Conservation (phyloP, 805 yeast genomes). For the Pichia rugopelliculosa region DNA sequence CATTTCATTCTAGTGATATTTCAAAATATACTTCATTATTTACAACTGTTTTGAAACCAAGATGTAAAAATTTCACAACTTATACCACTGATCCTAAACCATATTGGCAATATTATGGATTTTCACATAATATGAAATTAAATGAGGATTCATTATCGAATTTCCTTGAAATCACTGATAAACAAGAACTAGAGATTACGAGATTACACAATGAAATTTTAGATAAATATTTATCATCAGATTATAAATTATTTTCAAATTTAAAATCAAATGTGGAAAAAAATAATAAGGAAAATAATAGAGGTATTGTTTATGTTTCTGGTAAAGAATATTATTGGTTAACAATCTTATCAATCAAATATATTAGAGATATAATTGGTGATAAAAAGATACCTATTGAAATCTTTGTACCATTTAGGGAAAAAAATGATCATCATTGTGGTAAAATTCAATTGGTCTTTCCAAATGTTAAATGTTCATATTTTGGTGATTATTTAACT, state of each 20-base stretch:
- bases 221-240: constrained; percentile 12
- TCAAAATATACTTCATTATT: constrained; percentile 6
- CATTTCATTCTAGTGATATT: constrained; percentile 3
- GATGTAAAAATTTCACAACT: constrained; percentile 21
- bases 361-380: constrained; percentile 21
- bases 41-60: constrained; percentile 12
- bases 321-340: constrained; percentile 26
- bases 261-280: constrained; percentile 7
- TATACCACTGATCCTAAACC: constrained; percentile 17
- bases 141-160: constrained; percentile 16
- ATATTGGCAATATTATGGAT: constrained; percentile 29
- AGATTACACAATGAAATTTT: constrained; percentile 18
- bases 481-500: constrained; percentile 31
- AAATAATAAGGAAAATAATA: constrained; percentile 11
- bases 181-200: constrained; percentile 22
- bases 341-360: constrained; percentile 26
- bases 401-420: constrained; percentile 38
- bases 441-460: constrained; percentile 33
- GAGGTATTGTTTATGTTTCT: constrained; percentile 27
- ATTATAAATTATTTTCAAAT: constrained; percentile 11
- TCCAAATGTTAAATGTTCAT: constrained; percentile 35
- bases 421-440: constrained; percentile 39
- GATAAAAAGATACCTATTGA: constrained; percentile 36
- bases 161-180: constrained; percentile 17
- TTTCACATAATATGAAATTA: constrained; percentile 17